Conservation (phyloP, 2,329 filamentous ascomycete species). For the Epichloe uncinata region DNA sequence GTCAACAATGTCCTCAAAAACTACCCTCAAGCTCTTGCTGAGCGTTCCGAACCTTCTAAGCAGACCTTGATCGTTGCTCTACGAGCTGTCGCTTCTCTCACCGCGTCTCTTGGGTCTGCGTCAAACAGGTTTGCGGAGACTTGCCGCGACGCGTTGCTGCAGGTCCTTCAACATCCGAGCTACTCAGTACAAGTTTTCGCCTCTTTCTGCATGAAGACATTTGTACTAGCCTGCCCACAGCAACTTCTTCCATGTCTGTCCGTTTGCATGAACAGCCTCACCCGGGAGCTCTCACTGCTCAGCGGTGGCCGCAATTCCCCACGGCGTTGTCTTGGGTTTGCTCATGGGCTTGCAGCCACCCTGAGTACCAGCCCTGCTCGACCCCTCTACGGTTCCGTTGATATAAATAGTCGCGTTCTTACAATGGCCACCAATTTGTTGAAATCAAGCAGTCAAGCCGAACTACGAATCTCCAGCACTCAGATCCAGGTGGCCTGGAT, state of each 20-base stretch:
- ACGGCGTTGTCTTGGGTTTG: constrained; percentile 76
- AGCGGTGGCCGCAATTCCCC: constrained; percentile 64
- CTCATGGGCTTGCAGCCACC: constrained; percentile 80
- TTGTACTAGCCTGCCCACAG: constrained; percentile 82
- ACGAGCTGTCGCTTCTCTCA: constrained; percentile 65
- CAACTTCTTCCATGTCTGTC: constrained; percentile 85
- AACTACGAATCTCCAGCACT: constrained; percentile 79
- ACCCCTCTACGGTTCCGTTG: constrained; percentile 85
- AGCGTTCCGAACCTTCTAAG: constrained; percentile 80
- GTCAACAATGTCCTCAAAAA: constrained; percentile 88
- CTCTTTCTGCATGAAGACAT: constrained; percentile 71
- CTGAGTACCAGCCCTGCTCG: constrained; percentile 80
- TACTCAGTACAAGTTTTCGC: constrained; percentile 92
- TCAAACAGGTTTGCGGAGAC: constrained; percentile 65
- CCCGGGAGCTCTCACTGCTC: constrained; percentile 69
- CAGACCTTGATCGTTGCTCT: constrained; percentile 68
- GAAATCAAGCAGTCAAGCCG: constrained; percentile 83
- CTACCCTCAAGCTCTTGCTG: constrained; percentile 79
- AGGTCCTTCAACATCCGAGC: constrained; percentile 86
- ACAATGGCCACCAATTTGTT: constrained; percentile 83
- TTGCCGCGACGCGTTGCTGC: constrained; percentile 75
- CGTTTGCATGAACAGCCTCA: constrained; percentile 92
- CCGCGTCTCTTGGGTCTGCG: constrained; percentile 70
- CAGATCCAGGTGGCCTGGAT: constrained; percentile 98
- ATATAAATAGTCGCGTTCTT: constrained; percentile 84